These are phyloP conservation scores for Calonectria montana DNA, from an alignment of 2,329 filamentous ascomycete genomes.

Conservation along the genomic window DNA sequence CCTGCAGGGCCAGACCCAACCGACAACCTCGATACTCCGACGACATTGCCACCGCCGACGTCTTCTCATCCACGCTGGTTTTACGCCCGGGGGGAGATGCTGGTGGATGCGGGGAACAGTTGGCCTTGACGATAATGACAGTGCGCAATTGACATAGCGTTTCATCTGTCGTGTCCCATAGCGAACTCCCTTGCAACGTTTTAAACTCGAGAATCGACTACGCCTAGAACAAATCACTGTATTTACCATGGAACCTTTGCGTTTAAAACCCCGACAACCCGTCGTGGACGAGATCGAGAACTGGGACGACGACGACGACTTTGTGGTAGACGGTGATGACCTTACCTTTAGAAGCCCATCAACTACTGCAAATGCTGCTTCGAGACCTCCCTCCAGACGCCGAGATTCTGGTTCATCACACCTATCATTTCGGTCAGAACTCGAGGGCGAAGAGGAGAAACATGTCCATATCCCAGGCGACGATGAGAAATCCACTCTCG, in stretches of 20 bases:
- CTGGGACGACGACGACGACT: conserved; percentile 85
- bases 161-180: conserved; percentile 31
- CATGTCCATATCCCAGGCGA: conserved; percentile 87
- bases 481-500: conserved; percentile 84
- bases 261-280: conserved; percentile 63
- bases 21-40: not conserved
- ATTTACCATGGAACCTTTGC: conserved; percentile 64
- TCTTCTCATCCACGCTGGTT: conserved; percentile 7
- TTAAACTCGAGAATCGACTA: conserved; percentile 25
- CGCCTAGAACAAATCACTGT: conserved; percentile 22
- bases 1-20: not conserved
- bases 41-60: not conserved
- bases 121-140: conserved; percentile 44
- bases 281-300: conserved; percentile 75
- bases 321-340: conserved; percentile 76
- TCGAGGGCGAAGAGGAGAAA: conserved; percentile 88
- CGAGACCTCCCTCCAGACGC: conserved; percentile 57
- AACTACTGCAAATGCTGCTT: conserved; percentile 54
- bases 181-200: conserved; percentile 23
- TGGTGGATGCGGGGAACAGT: conserved; percentile 38
- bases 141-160: conserved; percentile 42
- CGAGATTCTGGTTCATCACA: conserved; percentile 86
- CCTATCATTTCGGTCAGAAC: conserved; percentile 83
- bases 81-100: conserved; percentile 35
- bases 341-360: conserved; percentile 68